Conservation (phyloP, 768 basidiomycete genomes). For the Asterophora lycoperdoides region DNA sequence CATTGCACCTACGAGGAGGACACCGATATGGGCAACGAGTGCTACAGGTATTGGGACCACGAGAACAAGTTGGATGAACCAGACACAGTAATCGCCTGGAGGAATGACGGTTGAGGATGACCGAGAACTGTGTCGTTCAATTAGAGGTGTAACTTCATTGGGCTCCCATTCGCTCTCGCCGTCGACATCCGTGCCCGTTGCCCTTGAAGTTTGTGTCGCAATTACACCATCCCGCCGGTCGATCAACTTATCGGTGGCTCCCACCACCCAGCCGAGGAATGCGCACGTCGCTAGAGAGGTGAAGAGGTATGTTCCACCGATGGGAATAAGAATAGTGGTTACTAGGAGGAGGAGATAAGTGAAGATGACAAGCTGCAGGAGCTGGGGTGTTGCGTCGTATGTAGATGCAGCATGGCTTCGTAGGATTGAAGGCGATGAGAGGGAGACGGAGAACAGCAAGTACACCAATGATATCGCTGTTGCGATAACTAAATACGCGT, state of each 20-base stretch:
- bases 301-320: constrained; percentile 56
- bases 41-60: constrained; percentile 51
- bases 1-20: constrained; percentile 43
- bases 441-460: constrained; percentile 38
- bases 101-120: neutral
- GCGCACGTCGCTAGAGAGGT: constrained; percentile 49
- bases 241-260: constrained; percentile 28
- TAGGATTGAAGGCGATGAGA: constrained; percentile 25
- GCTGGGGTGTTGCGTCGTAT: constrained; percentile 15
- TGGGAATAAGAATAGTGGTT: constrained; percentile 40
- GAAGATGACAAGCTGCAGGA: constrained; percentile 50
- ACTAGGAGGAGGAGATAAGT: constrained; percentile 53
- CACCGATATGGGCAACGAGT: constrained; percentile 45
- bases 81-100: constrained; percentile 30
- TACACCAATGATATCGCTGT: constrained; percentile 50
- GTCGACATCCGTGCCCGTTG: constrained; percentile 11
- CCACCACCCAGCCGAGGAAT: constrained; percentile 40
- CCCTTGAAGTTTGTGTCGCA: constrained; percentile 5
- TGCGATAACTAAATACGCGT: constrained; percentile 45
- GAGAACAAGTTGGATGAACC: constrained; percentile 57
- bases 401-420: neutral
- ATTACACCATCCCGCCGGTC: constrained; percentile 9
- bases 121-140: constrained; percentile 19
- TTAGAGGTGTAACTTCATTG: constrained; percentile 56
- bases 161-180: constrained; percentile 33